A percentile compares a stretch with the other conserved stretches of the same genome.
phyloP scores from a whole-genome alignment of 805 yeast genomes.

The Saccharomycopsis sp. region DNA sequence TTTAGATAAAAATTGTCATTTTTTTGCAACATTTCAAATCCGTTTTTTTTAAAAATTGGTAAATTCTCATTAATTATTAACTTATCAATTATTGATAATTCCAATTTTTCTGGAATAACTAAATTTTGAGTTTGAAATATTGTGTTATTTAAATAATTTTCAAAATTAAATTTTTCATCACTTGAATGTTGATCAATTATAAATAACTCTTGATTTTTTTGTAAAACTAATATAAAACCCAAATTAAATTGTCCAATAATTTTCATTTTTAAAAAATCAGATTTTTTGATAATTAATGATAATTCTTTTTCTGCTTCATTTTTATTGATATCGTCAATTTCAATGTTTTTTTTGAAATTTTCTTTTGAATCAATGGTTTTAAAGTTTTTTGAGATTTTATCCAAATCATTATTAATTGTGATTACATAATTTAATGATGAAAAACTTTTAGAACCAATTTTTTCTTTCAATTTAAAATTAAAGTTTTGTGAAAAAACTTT shows the following conservation, averaged over 20 bases:
- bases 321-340: conserved; percentile 34
- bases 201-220: conserved; percentile 48
- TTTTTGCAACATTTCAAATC: conserved; percentile 51
- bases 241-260: conserved; percentile 89
- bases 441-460: no score
- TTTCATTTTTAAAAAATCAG: conserved; percentile 65
- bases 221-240: conserved; percentile 80
- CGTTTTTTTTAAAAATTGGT: conserved; percentile 56
- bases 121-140: conserved; percentile 60
- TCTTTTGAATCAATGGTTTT: no score
- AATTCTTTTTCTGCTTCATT: conserved; percentile 44
- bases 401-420: no score
- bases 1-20: conserved; percentile 44
- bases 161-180: conserved; percentile 91
- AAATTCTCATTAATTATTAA: conserved; percentile 53
- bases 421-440: no score
- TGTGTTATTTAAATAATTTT: conserved; percentile 45
- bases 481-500: no score
- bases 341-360: no score
- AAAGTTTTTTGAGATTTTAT: no score
- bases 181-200: conserved; percentile 97
- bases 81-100: conserved; percentile 72
- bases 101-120: conserved; percentile 45
- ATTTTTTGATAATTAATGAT: conserved; percentile 52
- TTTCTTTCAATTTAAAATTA: no score